These are phyloP conservation scores for Candida germanica DNA, from an alignment of 805 yeast species.

Conservation along the genomic window DNA sequence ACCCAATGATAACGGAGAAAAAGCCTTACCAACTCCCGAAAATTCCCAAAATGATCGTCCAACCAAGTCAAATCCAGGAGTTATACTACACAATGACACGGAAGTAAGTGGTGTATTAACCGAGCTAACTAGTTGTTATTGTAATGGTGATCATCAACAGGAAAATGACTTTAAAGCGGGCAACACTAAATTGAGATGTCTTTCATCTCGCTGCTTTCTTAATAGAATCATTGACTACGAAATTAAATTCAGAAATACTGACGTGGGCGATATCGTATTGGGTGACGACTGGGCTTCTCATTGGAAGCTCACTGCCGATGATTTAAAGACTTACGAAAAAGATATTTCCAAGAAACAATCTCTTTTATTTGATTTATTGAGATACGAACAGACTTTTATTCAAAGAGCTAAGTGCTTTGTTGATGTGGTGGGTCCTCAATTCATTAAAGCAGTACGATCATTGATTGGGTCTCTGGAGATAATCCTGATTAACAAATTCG, in stretches of 20 bases:
- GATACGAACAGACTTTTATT: slow-evolving; percentile 67
- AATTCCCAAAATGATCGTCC: slow-evolving; percentile 6
- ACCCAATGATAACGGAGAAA: slow-evolving; percentile 12
- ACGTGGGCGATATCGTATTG: slow-evolving; percentile 26
- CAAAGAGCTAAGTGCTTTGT: slow-evolving; percentile 65
- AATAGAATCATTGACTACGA: slow-evolving; percentile 31
- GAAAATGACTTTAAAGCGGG: slow-evolving; percentile 10
- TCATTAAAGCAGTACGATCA: slow-evolving; percentile 27
- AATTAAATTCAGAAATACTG: slow-evolving; percentile 20
- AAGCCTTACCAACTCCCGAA: slow-evolving; percentile 11
- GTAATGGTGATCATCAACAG: slow-evolving; percentile 23
- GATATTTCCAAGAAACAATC: slow-evolving; percentile 64
- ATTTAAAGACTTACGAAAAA: slow-evolving; percentile 48
- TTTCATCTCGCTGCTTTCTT: slow-evolving; percentile 34
- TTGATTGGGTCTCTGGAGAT: slow-evolving; percentile 15
- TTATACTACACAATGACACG: slow-evolving; percentile 17
- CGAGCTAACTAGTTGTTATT: slow-evolving; percentile 46
- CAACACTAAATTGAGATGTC: slow-evolving; percentile 25
- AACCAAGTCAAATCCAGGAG: slow-evolving; percentile 13
- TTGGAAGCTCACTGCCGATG: slow-evolving; percentile 59
- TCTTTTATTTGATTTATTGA: slow-evolving; percentile 69
- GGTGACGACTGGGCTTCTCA: slow-evolving; percentile 62
- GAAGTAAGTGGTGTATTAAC: slow-evolving; percentile 41
- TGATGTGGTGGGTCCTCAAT: slow-evolving; percentile 42
- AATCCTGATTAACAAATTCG: slow-evolving; percentile 32